These are phyloP conservation scores for Fraxinus angustifolia DNA, from an alignment of 305 asterid species.

Conservation along the genomic window DNA sequence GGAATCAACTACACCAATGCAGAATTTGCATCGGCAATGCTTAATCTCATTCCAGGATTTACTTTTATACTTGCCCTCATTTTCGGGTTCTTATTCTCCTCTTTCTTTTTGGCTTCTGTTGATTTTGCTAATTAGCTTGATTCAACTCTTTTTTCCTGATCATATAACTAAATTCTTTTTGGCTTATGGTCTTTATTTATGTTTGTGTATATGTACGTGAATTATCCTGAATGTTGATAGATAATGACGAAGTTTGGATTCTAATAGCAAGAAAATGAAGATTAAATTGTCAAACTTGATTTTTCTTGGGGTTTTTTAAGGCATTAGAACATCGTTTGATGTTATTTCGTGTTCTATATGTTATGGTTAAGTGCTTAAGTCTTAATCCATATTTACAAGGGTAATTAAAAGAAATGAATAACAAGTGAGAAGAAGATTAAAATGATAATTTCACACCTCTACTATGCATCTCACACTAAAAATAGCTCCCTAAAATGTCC, in stretches of 20 bases:
- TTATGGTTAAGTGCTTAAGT: background rate
- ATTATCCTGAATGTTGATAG: background rate
- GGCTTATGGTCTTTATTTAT: background rate
- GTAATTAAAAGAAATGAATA: background rate
- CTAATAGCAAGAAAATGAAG: background rate
- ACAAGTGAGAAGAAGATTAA: background rate
- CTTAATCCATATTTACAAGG: background rate
- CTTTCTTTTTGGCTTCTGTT: background rate
- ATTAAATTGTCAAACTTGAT: background rate
- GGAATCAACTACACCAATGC: constrained; percentile 76
- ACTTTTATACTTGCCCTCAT: constrained; percentile 70
- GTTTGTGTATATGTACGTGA: background rate
- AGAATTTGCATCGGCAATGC: constrained; percentile 84
- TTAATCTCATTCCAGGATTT: constrained; percentile 83
- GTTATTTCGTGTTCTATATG: background rate
- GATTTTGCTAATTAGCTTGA: background rate
- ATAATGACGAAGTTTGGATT: background rate
- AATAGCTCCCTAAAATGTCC: background rate
- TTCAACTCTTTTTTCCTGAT: background rate
- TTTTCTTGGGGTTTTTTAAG: background rate
- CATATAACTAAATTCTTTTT: background rate
- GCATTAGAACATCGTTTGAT: background rate
- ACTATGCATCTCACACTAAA: background rate
- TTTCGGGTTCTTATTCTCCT: constrained; percentile 48
- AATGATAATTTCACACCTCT: background rate